These are phyloP conservation scores for Yamadazyma atlantica DNA, from an alignment of 1,139 yeast species.

Conservation along the genomic window DNA sequence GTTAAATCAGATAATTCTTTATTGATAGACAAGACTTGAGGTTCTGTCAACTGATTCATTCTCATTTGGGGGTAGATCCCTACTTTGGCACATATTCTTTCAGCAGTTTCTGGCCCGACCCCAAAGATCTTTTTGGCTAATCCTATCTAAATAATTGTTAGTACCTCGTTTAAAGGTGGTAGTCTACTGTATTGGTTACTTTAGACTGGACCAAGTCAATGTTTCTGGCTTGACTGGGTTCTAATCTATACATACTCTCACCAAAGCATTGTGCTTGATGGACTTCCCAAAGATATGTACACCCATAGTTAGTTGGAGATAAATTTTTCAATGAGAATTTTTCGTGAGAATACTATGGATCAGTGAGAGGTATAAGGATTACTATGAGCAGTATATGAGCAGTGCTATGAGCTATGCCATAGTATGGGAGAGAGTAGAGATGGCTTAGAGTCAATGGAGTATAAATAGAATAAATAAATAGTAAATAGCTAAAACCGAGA, in stretches of 20 bases:
- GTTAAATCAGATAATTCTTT: constrained; percentile 82
- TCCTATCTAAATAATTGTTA: constrained; percentile 50
- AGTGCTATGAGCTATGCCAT: no score
- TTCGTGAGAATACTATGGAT: background rate
- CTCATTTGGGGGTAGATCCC: constrained; percentile 93
- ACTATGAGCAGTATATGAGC: no score
- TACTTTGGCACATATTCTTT: constrained; percentile 76
- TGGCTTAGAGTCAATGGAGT: no score
- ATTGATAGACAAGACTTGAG: constrained; percentile 80
- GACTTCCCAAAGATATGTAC: constrained; percentile 76
- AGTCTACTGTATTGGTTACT: no score
- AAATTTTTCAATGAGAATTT: constrained; percentile 8
- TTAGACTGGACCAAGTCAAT: no score
- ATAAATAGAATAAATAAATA: background rate
- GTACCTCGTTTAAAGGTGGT: constrained; percentile 1
- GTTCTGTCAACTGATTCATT: constrained; percentile 89
- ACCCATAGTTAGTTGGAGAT: constrained; percentile 46
- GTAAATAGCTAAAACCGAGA: background rate
- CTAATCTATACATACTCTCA: constrained; percentile 32
- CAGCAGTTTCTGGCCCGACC: constrained; percentile 74
- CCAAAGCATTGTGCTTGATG: constrained; percentile 53
- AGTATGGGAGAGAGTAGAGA: no score
- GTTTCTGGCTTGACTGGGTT: no score
- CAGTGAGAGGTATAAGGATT: no score
- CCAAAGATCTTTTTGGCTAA: constrained; percentile 84